A percentile compares a stretch with the other conserved stretches of the same genome.
Evolutionary conservation across 352 stramenopile genomes (phyloP).

Genomic region (Phytophthora pisi): DNA sequence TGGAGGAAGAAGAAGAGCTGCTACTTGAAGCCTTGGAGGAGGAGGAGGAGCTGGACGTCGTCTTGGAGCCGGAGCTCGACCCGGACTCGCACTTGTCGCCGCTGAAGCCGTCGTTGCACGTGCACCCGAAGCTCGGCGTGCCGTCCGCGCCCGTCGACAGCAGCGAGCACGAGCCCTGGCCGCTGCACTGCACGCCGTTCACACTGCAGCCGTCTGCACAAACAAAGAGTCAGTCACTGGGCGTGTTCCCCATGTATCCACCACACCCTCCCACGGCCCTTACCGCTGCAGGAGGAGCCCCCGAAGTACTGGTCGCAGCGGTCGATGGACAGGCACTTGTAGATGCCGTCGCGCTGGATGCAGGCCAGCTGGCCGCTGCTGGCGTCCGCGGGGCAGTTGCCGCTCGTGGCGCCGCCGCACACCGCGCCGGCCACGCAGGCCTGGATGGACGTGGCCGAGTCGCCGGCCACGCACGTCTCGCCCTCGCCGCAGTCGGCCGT

Average conservation of each 20-base stretch:
- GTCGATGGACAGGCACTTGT: constrained; percentile 82
- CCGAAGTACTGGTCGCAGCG: constrained; percentile 78
- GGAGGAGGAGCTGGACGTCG: constrained; percentile 11
- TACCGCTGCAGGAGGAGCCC: constrained; percentile 59
- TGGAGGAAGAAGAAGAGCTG: constrained; percentile 1
- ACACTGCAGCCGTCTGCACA: constrained; percentile 42
- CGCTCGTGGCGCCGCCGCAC: constrained; percentile 54
- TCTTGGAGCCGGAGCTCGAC: constrained; percentile 18
- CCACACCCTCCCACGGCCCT: background rate
- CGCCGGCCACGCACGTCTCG: constrained; percentile 78
- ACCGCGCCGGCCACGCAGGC: constrained; percentile 63
- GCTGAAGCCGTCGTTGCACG: constrained; percentile 73
- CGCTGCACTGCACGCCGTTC: constrained; percentile 69
- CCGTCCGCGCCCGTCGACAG: constrained; percentile 25
- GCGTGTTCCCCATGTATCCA: background rate
- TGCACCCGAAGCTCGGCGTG: constrained; percentile 59
- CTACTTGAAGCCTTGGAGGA: constrained; percentile 1
- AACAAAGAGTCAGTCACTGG: background rate
- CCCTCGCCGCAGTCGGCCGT: constrained; percentile 66
- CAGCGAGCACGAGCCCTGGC: constrained; percentile 63
- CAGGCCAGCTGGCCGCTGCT: constrained; percentile 71
- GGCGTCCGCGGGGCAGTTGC: constrained; percentile 66
- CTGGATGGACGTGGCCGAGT: constrained; percentile 64
- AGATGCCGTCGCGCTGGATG: constrained; percentile 67
- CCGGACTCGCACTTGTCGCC: constrained; percentile 57